Evolutionary conservation across 495 filamentous ascomycete species (phyloP), one percentile per base, ranked within the genome.

Genomic region (Penicillium lividum): DNA sequence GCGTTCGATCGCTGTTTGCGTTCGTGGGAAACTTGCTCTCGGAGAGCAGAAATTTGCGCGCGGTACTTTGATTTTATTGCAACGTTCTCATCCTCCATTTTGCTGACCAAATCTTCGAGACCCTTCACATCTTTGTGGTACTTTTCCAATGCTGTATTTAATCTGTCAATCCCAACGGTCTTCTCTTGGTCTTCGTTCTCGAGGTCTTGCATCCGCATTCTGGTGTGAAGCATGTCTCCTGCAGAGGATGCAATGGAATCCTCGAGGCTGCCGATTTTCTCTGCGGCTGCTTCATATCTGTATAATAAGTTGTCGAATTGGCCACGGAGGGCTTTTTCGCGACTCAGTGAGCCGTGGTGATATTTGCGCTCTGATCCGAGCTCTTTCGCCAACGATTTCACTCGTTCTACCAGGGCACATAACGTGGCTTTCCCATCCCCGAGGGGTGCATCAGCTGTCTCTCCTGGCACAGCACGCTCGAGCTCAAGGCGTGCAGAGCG

Each of bases 401-500:
- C 70, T 11, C 74, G 67, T 25, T 65, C 66, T 0, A 73, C 66
- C 46, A 77, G 68, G 28, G 66, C 77, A 53, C 61, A 57, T 40
- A 63, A 77, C 58, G 68, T 84, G 59, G 55, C 73, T 48, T 64
- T 68, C 2, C 73, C 77, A 42, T 76, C 58, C n/a, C 65, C 53
- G 15, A 79, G 47, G 54, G 79, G 34, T 55, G 75, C 51, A 74
- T 77, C 34, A 59, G 84, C 16, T 65, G 77, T 71, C 63, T 91
- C 88, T 4, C 87, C 88, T 0, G 88, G 89, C 0, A 85, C 77
- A 3, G 86, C 71, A 61, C 84, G 82, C 59, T 91, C 89, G 6
- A 91, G 77, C 28, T 86, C 81, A 1, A 91, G 74, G 4, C 87
- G 82, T 4, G 88, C 86, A n/a, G 79, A 61, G n/a, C 87, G 83